phyloP scores from a whole-genome alignment of 2,329 filamentous ascomycete species.

The Ascochyta lentis region DNA sequence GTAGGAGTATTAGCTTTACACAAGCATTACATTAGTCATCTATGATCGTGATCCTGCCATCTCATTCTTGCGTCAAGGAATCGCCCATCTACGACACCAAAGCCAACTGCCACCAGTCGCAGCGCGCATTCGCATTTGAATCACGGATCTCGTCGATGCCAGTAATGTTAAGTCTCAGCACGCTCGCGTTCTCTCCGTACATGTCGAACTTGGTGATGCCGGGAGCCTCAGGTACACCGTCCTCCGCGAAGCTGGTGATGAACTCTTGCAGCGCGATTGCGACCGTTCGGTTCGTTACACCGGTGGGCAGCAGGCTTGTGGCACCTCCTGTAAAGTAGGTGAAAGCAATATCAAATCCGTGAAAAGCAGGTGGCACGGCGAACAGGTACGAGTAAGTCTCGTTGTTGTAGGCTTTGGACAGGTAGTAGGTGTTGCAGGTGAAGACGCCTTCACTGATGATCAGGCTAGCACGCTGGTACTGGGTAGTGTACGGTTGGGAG shows the following conservation, averaged over 20 bases:
- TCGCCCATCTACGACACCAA: slow-evolving; percentile 28
- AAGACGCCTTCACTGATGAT: slow-evolving; percentile 55
- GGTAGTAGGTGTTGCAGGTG: slow-evolving; percentile 60
- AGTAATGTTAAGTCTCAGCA: slow-evolving; percentile 54
- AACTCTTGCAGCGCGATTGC: slow-evolving; percentile 56
- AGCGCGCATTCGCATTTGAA: slow-evolving; percentile 56
- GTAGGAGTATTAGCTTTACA: not conserved
- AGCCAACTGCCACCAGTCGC: slow-evolving; percentile 62
- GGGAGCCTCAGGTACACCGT: slow-evolving; percentile 48
- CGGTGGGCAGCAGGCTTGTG: slow-evolving; percentile 10
- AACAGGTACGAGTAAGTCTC: slow-evolving; percentile 61
- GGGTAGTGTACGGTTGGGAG: slow-evolving; percentile 54
- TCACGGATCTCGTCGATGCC: slow-evolving; percentile 54
- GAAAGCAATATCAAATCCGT: slow-evolving; percentile 61
- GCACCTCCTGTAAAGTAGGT: slow-evolving; percentile 58
- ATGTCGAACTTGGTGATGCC: slow-evolving; percentile 54
- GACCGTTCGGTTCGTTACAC: slow-evolving; percentile 42
- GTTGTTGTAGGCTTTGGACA: slow-evolving; percentile 56
- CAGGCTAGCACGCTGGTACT: slow-evolving; percentile 53
- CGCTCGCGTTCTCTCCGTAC: slow-evolving; percentile 54
- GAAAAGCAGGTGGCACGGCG: slow-evolving; percentile 59
- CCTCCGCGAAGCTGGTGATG: slow-evolving; percentile 53
- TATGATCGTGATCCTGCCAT: not conserved
- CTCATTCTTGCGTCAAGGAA: too few relatives aligned
- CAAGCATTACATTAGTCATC: slow-evolving; percentile 12